A percentile compares a stretch with the other conserved stretches of the same genome.
These are phyloP conservation scores for Huntiella abstrusa DNA, from an alignment of 2,329 filamentous ascomycete genomes.

Conservation along the genomic window DNA sequence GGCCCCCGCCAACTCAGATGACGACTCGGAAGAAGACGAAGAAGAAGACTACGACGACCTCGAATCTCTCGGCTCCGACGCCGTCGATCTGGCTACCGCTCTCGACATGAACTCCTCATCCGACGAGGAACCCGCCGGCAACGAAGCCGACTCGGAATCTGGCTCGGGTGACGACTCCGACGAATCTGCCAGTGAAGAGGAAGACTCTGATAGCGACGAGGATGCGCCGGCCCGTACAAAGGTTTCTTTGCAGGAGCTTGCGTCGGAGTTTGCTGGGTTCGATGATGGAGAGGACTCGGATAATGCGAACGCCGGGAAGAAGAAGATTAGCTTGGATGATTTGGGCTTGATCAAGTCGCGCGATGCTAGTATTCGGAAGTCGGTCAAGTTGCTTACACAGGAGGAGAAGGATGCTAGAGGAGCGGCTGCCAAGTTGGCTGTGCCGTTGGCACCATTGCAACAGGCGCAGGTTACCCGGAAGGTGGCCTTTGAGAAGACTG, in stretches of 20 bases:
- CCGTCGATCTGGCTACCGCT: slow-evolving; percentile 38
- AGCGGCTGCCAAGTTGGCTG: slow-evolving; percentile 48
- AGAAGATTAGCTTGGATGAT: slow-evolving; percentile 56
- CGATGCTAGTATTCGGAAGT: slow-evolving; percentile 59
- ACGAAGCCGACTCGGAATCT: slow-evolving; percentile 24
- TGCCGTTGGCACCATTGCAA: slow-evolving; percentile 67
- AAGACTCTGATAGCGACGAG: slow-evolving; percentile 32
- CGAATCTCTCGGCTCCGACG: slow-evolving; percentile 38
- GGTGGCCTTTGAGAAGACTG: slow-evolving; percentile 77
- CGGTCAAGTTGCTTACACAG: slow-evolving; percentile 54
- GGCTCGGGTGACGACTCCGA: slow-evolving; percentile 26
- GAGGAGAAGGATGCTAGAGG: slow-evolving; percentile 33
- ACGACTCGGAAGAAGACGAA: slow-evolving; percentile 28
- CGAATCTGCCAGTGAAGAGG: slow-evolving; percentile 12
- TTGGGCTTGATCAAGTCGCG: slow-evolving; percentile 51
- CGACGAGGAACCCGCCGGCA: slow-evolving; percentile 27
- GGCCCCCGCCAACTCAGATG: slow-evolving; percentile 36
- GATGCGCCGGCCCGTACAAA: slow-evolving; percentile 35
- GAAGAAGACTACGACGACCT: slow-evolving; percentile 30
- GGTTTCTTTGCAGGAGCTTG: slow-evolving; percentile 34
- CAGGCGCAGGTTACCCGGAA: slow-evolving; percentile 69
- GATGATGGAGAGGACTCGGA: slow-evolving; percentile 30
- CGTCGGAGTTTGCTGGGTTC: slow-evolving; percentile 49
- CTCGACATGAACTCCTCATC: slow-evolving; percentile 29
- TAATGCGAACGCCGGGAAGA: slow-evolving; percentile 29